Evolutionary conservation across 2,329 filamentous ascomycete genomes (phyloP), one percentile per base, ranked within the genome.

Genomic region (Arachnomyces sp.): DNA sequence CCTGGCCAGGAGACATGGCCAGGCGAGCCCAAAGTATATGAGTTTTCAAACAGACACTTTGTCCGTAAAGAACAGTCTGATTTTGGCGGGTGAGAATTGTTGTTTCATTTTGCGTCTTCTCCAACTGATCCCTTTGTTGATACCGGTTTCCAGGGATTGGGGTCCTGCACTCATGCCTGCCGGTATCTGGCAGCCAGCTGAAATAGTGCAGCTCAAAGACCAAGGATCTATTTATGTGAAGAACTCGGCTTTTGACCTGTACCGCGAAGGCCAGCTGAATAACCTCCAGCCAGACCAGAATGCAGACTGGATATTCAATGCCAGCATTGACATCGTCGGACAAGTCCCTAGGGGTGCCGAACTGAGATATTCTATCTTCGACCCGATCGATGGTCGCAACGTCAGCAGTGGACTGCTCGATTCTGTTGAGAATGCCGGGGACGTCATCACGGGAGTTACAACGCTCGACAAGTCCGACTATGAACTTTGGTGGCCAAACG

Each of bases 131-230:
- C n/a, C n/a, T n/a, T n/a, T n/a, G n/a, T n/a, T n/a, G n/a, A n/a
- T n/a, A n/a, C n/a, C n/a, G n/a, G n/a, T n/a, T n/a, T n/a, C n/a
- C n/a, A n/a, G n/a, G n/a, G n/a, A n/a, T n/a, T 78, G 75, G 75
- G 74, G 74, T 7, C 75, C 74, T 7, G 74, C 72, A 0, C 78
- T 81, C 52, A 66, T 70, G n/a, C 75, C 78, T 0, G 72, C 74
- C 12, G 78, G 78, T 2, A 73, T 77, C 5, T 82, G 77, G 78
- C 67, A 74, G 45, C 72, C 75, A 31, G 76, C 73, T 1, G 76
- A 71, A 52, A 56, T 78, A 1, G 63, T 79, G 9, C 74, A 80
- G 46, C 60, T 78, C 6, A 52, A 56, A 3, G 44, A 59, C 1
- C 44, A 61, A 1, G 59, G 70, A 28, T 50, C 60, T 12, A 50